These are phyloP conservation scores for Rhodotorula graminis DNA, from an alignment of 768 basidiomycete species.

Conservation along the genomic window DNA sequence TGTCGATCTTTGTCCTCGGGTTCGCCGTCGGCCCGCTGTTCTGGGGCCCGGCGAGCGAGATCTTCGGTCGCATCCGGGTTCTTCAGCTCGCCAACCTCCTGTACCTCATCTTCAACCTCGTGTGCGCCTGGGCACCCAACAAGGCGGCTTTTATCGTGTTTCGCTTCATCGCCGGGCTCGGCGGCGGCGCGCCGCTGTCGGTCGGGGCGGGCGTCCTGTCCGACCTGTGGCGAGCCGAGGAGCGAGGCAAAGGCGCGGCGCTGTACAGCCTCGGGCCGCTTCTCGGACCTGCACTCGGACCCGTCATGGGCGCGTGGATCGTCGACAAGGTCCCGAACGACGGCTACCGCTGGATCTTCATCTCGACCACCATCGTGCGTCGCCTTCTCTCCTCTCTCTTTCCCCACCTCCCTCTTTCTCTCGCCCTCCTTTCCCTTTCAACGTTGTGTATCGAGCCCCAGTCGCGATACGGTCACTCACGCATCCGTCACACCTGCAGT, in stretches of 20 bases:
- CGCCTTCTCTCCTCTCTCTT: constrained; percentile 48
- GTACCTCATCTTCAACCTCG: constrained; percentile 59
- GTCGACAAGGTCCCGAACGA: constrained; percentile 54
- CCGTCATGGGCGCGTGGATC: constrained; percentile 44
- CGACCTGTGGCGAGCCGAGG: constrained; percentile 42
- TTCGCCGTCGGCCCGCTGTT: constrained; percentile 36
- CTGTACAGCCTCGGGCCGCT: constrained; percentile 34
- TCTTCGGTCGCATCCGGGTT: constrained; percentile 63
- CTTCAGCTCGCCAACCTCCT: constrained; percentile 63
- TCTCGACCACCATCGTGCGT: constrained; percentile 5
- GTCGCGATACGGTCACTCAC: no score
- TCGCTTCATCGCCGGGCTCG: constrained; percentile 64
- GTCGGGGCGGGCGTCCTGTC: constrained; percentile 59
- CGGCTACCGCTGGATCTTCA: constrained; percentile 30
- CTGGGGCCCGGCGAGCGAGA: constrained; percentile 60
- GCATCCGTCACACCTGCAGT: not conserved
- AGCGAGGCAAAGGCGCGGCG: constrained; percentile 42
- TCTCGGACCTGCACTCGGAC: constrained; percentile 30
- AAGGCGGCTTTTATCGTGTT: constrained; percentile 61
- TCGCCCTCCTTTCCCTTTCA: no score
- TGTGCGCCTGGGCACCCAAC: constrained; percentile 59
- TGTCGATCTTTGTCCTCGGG: constrained; percentile 57
- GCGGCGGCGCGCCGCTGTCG: constrained; percentile 65
- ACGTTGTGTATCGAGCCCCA: no score
- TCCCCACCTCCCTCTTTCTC: constrained; percentile 36